A percentile compares a stretch with the other conserved stretches of the same genome.
Conservation (phyloP, 768 basidiomycete genomes). For the Daedaleopsis nitida region DNA sequence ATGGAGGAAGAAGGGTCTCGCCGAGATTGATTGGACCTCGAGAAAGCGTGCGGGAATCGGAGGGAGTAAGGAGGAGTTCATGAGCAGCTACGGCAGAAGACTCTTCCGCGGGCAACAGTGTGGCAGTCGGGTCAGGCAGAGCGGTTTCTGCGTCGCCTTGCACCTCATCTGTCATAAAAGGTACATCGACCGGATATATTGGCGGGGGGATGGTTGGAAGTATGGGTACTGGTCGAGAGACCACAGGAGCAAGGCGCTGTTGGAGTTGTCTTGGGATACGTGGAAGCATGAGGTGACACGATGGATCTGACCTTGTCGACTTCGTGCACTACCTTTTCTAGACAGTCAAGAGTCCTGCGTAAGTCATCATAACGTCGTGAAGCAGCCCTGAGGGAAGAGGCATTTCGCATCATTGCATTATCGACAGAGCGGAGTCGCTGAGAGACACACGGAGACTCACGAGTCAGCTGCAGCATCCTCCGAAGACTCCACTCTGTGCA, state of each 20-base stretch:
- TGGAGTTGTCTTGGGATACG: not conserved
- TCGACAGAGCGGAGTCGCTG: no score
- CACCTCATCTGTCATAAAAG: constrained; percentile 6
- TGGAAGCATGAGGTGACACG: not conserved
- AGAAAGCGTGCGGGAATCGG: constrained; percentile 29
- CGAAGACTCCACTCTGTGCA: constrained; percentile 60
- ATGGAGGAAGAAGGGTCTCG: constrained; percentile 32
- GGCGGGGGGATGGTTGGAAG: constrained; percentile 59
- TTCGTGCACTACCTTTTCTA: constrained; percentile 54
- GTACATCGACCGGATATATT: constrained; percentile 2
- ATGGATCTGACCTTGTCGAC: constrained; percentile 50
- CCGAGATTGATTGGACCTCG: constrained; percentile 25
- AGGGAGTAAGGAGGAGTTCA: constrained; percentile 43
- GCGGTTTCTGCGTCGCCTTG: constrained; percentile 23
- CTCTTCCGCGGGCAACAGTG: constrained; percentile 28
- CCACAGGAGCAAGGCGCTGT: constrained; percentile 42
- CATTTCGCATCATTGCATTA: no score
- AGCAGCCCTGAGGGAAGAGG: constrained; percentile 1
- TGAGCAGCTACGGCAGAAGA: constrained; percentile 30
- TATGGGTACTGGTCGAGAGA: constrained; percentile 46
- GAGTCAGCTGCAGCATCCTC: constrained; percentile 32
- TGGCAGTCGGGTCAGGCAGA: constrained; percentile 16
- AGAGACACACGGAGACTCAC: not conserved
- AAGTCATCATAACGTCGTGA: constrained; percentile 42
- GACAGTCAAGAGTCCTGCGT: constrained; percentile 50